Conservation (phyloP, 2,329 filamentous ascomycete species). For the Apiospora hydei region DNA sequence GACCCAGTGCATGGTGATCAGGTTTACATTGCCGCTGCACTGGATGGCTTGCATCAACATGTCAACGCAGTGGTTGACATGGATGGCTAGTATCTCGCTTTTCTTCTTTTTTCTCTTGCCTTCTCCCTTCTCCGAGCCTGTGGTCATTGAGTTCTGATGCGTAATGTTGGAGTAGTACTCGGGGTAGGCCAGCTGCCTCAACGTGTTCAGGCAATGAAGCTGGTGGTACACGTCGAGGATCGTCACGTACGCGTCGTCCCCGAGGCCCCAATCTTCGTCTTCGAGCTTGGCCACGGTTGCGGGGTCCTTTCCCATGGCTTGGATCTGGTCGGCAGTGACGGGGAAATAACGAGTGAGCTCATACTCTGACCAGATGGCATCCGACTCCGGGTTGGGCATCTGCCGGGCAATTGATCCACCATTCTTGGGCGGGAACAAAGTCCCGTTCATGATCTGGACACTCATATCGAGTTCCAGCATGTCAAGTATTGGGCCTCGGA, state of each 20-base stretch:
- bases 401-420: constrained; percentile 26
- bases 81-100: constrained; percentile 34
- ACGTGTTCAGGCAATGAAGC: constrained; percentile 32
- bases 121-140: constrained; percentile 21
- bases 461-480: constrained; percentile 23
- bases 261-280: constrained; percentile 42
- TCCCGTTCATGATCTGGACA: constrained; percentile 26
- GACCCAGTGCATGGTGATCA: constrained; percentile 46
- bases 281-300: constrained; percentile 37
- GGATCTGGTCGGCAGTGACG: constrained; percentile 32
- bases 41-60: constrained; percentile 45
- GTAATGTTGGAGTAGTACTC: constrained; percentile 33
- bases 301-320: constrained; percentile 42
- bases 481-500: constrained; percentile 25
- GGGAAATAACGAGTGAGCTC: constrained; percentile 27
- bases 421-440: constrained; percentile 24
- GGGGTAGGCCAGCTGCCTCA: constrained; percentile 37
- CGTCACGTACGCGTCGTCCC: constrained; percentile 42
- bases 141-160: not conserved
- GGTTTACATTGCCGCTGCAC: constrained; percentile 44
- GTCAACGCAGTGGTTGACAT: constrained; percentile 45
- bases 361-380: constrained; percentile 26
- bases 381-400: constrained; percentile 26
- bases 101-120: constrained; percentile 29
- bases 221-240: constrained; percentile 35